Evolutionary conservation across 495 filamentous ascomycete genomes (phyloP).

Genomic region (Venustampulla echinocandica): DNA sequence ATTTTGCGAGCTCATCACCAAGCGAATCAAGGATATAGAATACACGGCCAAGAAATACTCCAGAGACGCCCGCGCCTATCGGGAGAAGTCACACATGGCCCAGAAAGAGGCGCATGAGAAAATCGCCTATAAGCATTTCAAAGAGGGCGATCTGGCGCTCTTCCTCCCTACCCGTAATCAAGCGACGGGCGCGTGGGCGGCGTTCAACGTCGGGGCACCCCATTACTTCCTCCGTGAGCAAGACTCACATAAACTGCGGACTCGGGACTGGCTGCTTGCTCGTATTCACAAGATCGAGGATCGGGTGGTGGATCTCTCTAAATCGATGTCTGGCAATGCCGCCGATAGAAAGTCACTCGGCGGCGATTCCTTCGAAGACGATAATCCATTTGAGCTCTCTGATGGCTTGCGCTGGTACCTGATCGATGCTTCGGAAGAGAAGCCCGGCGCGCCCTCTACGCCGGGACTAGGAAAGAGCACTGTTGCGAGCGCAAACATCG

Average conservation of each 20-base stretch:
- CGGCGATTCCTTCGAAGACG: slow-evolving; percentile 57
- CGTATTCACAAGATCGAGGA: slow-evolving; percentile 89
- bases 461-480: slow-evolving; percentile 84
- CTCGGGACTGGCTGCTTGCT: slow-evolving; percentile 87
- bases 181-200: slow-evolving; percentile 89
- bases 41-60: slow-evolving; percentile 82
- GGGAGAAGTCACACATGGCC: slow-evolving; percentile 75
- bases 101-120: slow-evolving; percentile 90
- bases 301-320: slow-evolving; percentile 85
- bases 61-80: slow-evolving; percentile 75
- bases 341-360: slow-evolving; percentile 47
- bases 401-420: slow-evolving; percentile 96
- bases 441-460: slow-evolving; percentile 85
- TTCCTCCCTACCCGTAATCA: slow-evolving; percentile 94
- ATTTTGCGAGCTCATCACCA: slow-evolving; percentile 73
- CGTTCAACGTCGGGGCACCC: slow-evolving; percentile 93
- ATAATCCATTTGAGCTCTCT: slow-evolving; percentile 95
- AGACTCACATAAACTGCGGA: slow-evolving; percentile 72
- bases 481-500: slow-evolving; percentile 79
- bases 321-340: slow-evolving; percentile 45
- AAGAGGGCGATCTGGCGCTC: slow-evolving; percentile 89
- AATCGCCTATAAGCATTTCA: slow-evolving; percentile 94
- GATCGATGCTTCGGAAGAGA: slow-evolving; percentile 87
- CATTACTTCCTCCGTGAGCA: slow-evolving; percentile 96
- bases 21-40: slow-evolving; percentile 84